Conservation (phyloP, 139 green algal species). For the Asterochloris sp. region DNA sequence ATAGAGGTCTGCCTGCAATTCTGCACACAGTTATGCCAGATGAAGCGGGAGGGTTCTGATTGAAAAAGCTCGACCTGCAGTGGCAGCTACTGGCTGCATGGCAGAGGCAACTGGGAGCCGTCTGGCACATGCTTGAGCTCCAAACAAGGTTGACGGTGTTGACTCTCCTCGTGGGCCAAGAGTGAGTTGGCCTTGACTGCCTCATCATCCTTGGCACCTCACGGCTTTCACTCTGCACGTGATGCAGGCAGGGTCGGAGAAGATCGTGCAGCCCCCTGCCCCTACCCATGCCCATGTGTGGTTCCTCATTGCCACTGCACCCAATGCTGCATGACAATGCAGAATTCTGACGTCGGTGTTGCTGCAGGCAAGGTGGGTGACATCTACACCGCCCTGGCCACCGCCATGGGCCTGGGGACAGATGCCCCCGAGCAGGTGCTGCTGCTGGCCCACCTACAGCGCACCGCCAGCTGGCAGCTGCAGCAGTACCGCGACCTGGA, state of each 20-base stretch:
- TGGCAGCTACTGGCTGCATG: not conserved
- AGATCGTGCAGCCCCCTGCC: not conserved
- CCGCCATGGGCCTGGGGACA: not conserved
- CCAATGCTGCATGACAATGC: too few relatives aligned
- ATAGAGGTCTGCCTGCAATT: too few relatives aligned
- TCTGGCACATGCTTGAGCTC: not conserved
- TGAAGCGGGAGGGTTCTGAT: too few relatives aligned
- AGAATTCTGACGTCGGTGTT: not conserved
- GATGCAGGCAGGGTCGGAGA: not conserved
- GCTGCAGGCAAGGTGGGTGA: constrained; percentile 40
- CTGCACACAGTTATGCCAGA: too few relatives aligned
- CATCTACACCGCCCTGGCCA: constrained; percentile 42
- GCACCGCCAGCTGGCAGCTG: not conserved
- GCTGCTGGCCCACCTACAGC: constrained; percentile 22
- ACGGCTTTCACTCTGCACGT: too few relatives aligned
- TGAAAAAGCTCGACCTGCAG: not conserved
- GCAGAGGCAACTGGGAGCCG: not conserved
- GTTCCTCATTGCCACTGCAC: too few relatives aligned
- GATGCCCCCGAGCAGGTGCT: constrained; percentile 25
- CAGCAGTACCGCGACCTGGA: constrained; percentile 3
- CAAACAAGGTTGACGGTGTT: not conserved
- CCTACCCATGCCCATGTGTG: not conserved
- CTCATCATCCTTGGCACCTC: too few relatives aligned
- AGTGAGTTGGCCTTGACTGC: not conserved
- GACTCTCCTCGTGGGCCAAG: not conserved